These are phyloP conservation scores for Clohesyomyces aquaticus DNA, from an alignment of 495 filamentous ascomycete species.

Conservation along the genomic window DNA sequence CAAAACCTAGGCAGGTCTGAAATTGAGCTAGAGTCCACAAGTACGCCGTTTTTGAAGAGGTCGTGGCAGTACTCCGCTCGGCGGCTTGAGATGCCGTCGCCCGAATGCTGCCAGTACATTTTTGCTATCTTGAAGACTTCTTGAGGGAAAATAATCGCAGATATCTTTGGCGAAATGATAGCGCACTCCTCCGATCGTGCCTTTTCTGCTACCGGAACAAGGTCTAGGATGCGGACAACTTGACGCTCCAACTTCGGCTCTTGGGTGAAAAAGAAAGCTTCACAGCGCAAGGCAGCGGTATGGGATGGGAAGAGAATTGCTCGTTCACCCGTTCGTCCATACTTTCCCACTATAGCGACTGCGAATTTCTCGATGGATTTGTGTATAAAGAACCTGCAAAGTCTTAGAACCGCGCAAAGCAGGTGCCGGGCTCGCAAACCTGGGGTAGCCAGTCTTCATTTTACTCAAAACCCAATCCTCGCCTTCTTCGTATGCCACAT, in stretches of 20 bases:
- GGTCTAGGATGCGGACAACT: slow-evolving; percentile 67
- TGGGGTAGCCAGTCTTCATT: slow-evolving; percentile 90
- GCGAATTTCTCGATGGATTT: slow-evolving; percentile 76
- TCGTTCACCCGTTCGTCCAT: slow-evolving; percentile 64
- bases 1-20: slow-evolving; percentile 31
- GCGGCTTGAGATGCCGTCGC: slow-evolving; percentile 91
- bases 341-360: slow-evolving; percentile 63
- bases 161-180: slow-evolving; percentile 54
- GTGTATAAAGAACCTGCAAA: slow-evolving; percentile 86
- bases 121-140: slow-evolving; percentile 73
- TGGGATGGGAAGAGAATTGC: slow-evolving; percentile 81
- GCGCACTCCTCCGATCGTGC: slow-evolving; percentile 33
- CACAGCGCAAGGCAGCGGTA: slow-evolving; percentile 67
- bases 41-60: slow-evolving; percentile 69
- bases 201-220: slow-evolving; percentile 57
- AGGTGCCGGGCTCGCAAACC: slow-evolving; percentile 51
- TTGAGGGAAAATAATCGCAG: slow-evolving; percentile 71
- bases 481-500: slow-evolving; percentile 91
- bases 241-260: slow-evolving; percentile 52
- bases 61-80: slow-evolving; percentile 84
- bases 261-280: slow-evolving; percentile 68
- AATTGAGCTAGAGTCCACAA: slow-evolving; percentile 55
- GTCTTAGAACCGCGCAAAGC: slow-evolving; percentile 10
- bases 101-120: slow-evolving; percentile 93
- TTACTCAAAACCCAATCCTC: slow-evolving; percentile 79